Evolutionary conservation across 2,329 filamentous ascomycete genomes (phyloP), one percentile per base, ranked within the genome.

Genomic region (Colletotrichum higginsianum): DNA sequence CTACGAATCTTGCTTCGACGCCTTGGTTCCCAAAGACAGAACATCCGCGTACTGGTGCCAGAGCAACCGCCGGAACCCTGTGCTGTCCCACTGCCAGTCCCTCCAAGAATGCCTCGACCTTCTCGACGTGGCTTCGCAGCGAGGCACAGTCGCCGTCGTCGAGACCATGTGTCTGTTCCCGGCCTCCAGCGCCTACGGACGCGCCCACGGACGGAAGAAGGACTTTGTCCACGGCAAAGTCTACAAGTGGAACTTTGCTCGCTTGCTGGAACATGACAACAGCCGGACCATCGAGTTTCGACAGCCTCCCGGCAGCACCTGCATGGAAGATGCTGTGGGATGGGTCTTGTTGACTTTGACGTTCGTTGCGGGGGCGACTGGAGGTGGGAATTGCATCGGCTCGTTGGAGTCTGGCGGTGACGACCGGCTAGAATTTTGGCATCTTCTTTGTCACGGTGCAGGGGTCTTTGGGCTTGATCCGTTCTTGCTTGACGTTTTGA

Each of bases 171-270:
- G 81, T 53, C 74, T 80, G 12, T 78, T 79, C 60, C 76, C 80
- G 0, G 76, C 78, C 12, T 63, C 69, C 1, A 80, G 78, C 23
- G 76, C 78, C 2, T 79, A 79, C 58, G 82, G 80, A 26, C 74
- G 74, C 1, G 76, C 78, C 8, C 76, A 79, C 23, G 78, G 80
- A 13, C 76, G 75, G 67, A 78, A 76, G 56, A 71, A 75, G 47
- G 78, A 82, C 64, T 83, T 82, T 69, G 75, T 84, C 26, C 77
- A 80, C 52, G 81, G 81, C 15, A 82, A 82, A 65, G 79, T 81
- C 40, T 84, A 81, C 75, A 83, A 83, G 77, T 84, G 82, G 82
- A 79, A 83, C 61, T 79, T 83, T 62, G 75, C 78, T 0, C 77
- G 78, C 1, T 75, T 82, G 52, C 49, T 80, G 44, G 46, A 71